A percentile compares a stretch with the other conserved stretches of the same genome.
phyloP scores from a whole-genome alignment of 768 basidiomycete species.

The Lentinula boryana region DNA sequence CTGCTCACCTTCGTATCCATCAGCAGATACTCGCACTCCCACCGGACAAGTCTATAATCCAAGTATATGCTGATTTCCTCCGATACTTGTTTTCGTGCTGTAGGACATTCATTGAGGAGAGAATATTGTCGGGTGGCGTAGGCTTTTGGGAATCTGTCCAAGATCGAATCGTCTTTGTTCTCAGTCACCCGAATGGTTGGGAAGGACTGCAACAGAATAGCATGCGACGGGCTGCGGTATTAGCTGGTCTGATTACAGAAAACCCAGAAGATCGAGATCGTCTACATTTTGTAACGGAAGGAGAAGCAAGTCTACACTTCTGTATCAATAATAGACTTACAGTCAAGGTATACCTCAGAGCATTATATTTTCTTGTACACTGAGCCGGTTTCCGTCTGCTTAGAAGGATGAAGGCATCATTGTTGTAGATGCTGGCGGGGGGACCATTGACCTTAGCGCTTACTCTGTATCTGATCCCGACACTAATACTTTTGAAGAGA shows the following conservation, averaged over 20 bases:
- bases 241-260: conserved; percentile 44
- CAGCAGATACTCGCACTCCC: conserved; percentile 34
- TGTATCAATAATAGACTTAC: conserved; percentile 43
- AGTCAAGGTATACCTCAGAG: conserved; percentile 18
- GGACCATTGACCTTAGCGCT: conserved; percentile 36
- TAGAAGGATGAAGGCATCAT: conserved; percentile 23
- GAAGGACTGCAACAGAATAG: conserved; percentile 51
- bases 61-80: conserved; percentile 47
- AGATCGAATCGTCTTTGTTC: conserved; percentile 39
- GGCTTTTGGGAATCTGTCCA: conserved; percentile 41
- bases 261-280: conserved; percentile 31
- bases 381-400: background rate
- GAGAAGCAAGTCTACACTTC: conserved; percentile 57
- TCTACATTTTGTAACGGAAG: conserved; percentile 55
- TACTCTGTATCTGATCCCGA: conserved; percentile 23
- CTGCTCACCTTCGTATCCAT: conserved; percentile 7
- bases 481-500: conserved; percentile 28
- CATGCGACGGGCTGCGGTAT: conserved; percentile 48
- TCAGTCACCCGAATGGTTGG: conserved; percentile 65
- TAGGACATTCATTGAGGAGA: conserved; percentile 39
- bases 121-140: conserved; percentile 34
- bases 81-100: conserved; percentile 40
- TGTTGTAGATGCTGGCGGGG: conserved; percentile 47
- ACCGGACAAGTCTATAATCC: conserved; percentile 28
- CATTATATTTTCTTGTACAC: conserved; percentile 7